A percentile compares a stretch with the other conserved stretches of the same genome.
These are phyloP conservation scores for Saccharomyces pastorianus DNA, from an alignment of 1,139 yeast species.

Conservation along the genomic window DNA sequence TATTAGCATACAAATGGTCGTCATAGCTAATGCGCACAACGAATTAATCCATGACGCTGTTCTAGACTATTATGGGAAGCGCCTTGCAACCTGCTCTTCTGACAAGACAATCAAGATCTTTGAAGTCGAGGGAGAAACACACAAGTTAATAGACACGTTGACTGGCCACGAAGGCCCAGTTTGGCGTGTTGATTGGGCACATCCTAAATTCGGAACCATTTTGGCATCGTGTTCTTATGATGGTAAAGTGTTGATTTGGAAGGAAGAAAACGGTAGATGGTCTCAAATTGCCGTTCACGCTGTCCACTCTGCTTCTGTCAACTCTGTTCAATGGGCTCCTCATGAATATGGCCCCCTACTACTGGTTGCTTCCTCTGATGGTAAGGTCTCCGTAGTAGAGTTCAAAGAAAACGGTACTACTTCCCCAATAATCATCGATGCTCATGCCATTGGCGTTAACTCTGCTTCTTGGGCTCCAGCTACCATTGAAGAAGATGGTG, in stretches of 20 bases:
- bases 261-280: slow-evolving; percentile 89
- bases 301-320: slow-evolving; percentile 88
- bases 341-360: slow-evolving; percentile 92
- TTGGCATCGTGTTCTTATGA: slow-evolving; percentile 93
- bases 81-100: slow-evolving; percentile 90
- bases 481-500: slow-evolving; percentile 25
- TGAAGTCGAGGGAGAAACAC: slow-evolving; percentile 80
- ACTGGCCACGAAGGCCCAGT: slow-evolving; percentile 94
- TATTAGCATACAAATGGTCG: slow-evolving; percentile 38
- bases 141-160: slow-evolving; percentile 71
- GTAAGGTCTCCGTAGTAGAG: slow-evolving; percentile 82
- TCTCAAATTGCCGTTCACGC: slow-evolving; percentile 78
- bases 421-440: slow-evolving; percentile 44
- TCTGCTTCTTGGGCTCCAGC: slow-evolving; percentile 94
- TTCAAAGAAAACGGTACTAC: slow-evolving; percentile 87
- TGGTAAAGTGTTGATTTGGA: slow-evolving; percentile 91
- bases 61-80: slow-evolving; percentile 88
- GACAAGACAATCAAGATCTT: slow-evolving; percentile 91
- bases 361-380: slow-evolving; percentile 88
- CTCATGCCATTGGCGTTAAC: slow-evolving; percentile 90
- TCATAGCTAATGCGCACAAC: slow-evolving; percentile 73
- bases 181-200: slow-evolving; percentile 99
- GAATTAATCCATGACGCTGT: slow-evolving; percentile 96
- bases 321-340: slow-evolving; percentile 95
- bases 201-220: slow-evolving; percentile 93